Evolutionary conservation across 306 rosid species (phyloP), one percentile per base, ranked within the genome.

Genomic region (Crataegus laevigata): DNA sequence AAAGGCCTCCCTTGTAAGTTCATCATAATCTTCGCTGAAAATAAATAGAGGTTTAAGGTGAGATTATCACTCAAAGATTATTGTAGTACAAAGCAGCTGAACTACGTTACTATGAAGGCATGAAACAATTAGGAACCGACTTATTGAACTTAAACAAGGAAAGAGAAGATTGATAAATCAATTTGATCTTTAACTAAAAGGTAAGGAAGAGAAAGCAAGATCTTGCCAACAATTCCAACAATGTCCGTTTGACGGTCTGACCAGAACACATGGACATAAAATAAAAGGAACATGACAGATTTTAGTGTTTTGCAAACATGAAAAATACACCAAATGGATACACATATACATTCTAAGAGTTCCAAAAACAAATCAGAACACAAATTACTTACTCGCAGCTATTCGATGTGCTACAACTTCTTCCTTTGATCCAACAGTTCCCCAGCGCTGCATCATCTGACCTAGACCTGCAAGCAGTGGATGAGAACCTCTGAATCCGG

Each of bases 331-430:
- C 13, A 29, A 11, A 28, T 21, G 45, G 24, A 57, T 15, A 72
- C 19, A 10, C 9, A 38, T 1, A 7, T 22, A n/a, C 51, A 58
- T n/a, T 59, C 8, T 26, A 8, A 12, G 26, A 28, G n/a, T 19
- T 15, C 30, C 28, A 47, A 4, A n/a, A 61, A 45, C 72, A 36
- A 54, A 26, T 38, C 21, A 66, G 24, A 13, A 10, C 72, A 45
- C 50, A 64, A 29, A 73, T 4, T 3, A 84, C 87, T 84, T 82
- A 87, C 96, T 74, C 64, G 87, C 90, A 90, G 80, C 85, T 76
- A 77, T 82, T 90, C 75, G 98, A 93, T 82, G 96, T 87, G 88
- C 93, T 90, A 75, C 96, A 89, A 76, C 81, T 79, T 81, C 86
- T 77, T 79, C 93, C 98, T 82, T 89, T 89, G 65, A 90, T 83